phyloP scores from a whole-genome alignment of 2,329 filamentous ascomycete genomes.

The Dactylellina sp. region DNA sequence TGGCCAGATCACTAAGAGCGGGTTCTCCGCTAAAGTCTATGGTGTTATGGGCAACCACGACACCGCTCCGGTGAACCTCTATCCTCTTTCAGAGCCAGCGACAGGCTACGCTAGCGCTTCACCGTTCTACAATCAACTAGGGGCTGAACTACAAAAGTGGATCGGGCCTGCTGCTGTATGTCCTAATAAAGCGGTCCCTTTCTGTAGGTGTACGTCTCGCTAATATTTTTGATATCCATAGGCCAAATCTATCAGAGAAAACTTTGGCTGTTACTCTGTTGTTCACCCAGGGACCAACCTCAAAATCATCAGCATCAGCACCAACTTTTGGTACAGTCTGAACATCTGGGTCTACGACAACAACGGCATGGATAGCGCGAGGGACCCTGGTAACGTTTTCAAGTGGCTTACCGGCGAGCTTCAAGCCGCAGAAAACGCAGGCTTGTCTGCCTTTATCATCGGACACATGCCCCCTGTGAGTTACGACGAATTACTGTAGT shows the following conservation, averaged over 20 bases:
- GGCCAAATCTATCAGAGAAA: constrained; percentile 60
- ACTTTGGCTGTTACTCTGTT: constrained; percentile 65
- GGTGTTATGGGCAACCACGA: constrained; percentile 72
- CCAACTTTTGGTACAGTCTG: constrained; percentile 71
- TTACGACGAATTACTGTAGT: neutral
- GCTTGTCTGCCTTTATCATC: constrained; percentile 70
- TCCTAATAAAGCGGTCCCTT: neutral
- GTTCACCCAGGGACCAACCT: constrained; percentile 67
- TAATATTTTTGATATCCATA: constrained; percentile 3
- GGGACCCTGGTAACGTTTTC: constrained; percentile 65
- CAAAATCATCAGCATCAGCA: constrained; percentile 72
- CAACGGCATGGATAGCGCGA: constrained; percentile 68
- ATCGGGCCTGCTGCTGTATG: constrained; percentile 41
- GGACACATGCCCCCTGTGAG: constrained; percentile 70
- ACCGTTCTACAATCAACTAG: constrained; percentile 39
- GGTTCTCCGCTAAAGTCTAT: constrained; percentile 66
- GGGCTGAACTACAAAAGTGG: constrained; percentile 40
- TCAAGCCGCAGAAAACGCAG: constrained; percentile 67
- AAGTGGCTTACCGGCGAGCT: constrained; percentile 70
- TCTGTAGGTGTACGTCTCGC: neutral
- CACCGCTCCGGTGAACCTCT: constrained; percentile 68
- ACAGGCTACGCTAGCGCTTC: constrained; percentile 24
- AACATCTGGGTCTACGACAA: constrained; percentile 71
- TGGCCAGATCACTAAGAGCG: constrained; percentile 64
- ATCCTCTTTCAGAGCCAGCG: constrained; percentile 64